Evolutionary conservation across 1,284 basidiomycete species (phyloP), one percentile per base, ranked within the genome.

Genomic region (Mrakiaceae sp.): DNA sequence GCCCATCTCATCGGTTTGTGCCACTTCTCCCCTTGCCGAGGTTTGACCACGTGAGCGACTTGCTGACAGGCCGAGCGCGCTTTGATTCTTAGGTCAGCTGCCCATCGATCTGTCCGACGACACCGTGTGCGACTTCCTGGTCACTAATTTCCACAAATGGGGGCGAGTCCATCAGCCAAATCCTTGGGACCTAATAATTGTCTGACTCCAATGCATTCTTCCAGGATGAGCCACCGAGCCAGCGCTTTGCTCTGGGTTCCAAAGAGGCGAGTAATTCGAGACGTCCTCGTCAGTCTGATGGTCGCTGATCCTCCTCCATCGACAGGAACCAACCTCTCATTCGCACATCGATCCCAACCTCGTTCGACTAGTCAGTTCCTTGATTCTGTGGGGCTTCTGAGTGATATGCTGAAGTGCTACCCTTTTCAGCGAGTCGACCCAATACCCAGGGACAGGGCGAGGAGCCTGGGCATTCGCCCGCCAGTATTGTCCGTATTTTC

Each of bases 1-100:
- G 92, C 92, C 0, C 92, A 95, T 73, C 84, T 85, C 3, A 84
- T 93, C 57, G 90, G 90, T 44, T 39, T n/a, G 64, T 52, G 12
- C 10, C 27, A 43, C 51, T 48, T 43, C 27, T 44, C 11, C n/a
- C 11, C 11, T 4, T 40, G 2, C 1, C 14, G 44, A 43, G 6
- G 27, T 42, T 3, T 54, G 0, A 8, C 12, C 48, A 3, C 14
- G 48, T 49, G 48, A 4, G 9, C 39, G 16, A 12, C 7, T 42
- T 42, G 14, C 54, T 46, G 42, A 56, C 55, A 43, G 42, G 14
- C 7, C 40, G 43, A 40, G 27, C 3, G 10, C 6, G 8, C 55
- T 14, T 54, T n/a, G 5, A 14, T 16, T 51, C 4, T 9, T 46
- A 65, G 64, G 64, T 11, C 64, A 66, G 40, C 10, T 62, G n/a